Evolutionary conservation across 257 asterid genomes (phyloP).

Genomic region (Lavandula angustifolia): DNA sequence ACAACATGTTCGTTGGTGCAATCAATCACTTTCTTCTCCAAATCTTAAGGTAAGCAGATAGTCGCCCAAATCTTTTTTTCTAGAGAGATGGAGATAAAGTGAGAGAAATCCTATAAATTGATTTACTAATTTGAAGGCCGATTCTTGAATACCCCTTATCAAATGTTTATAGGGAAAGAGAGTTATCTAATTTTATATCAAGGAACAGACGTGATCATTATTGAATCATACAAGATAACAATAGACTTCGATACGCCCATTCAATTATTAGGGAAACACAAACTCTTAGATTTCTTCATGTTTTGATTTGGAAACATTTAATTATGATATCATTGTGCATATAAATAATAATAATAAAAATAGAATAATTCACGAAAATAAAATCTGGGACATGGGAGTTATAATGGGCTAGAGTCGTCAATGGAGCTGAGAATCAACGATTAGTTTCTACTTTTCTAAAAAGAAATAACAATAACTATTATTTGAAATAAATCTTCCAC

Average conservation of each 20-base stretch:
- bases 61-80: not conserved
- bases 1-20: not conserved
- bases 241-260: too few species aligned
- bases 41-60: conserved; percentile 27
- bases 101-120: not conserved
- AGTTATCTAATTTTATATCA: too few species aligned
- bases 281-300: too few species aligned
- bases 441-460: not conserved
- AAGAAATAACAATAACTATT: not conserved
- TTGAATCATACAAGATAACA: too few species aligned
- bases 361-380: not conserved
- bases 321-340: too few species aligned
- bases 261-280: too few species aligned
- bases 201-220: too few species aligned
- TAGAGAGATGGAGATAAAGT: not conserved
- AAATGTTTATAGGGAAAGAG: too few species aligned
- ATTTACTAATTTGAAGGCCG: too few species aligned
- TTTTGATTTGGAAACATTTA: too few species aligned
- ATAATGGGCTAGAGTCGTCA: not conserved
- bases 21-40: not conserved
- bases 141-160: too few species aligned
- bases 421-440: not conserved
- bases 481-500: not conserved
- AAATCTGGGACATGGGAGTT: not conserved
- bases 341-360: too few species aligned